Base-by-base conservation (phyloP, 768 basidiomycete genomes). In the Pholiota conissans region DNA sequence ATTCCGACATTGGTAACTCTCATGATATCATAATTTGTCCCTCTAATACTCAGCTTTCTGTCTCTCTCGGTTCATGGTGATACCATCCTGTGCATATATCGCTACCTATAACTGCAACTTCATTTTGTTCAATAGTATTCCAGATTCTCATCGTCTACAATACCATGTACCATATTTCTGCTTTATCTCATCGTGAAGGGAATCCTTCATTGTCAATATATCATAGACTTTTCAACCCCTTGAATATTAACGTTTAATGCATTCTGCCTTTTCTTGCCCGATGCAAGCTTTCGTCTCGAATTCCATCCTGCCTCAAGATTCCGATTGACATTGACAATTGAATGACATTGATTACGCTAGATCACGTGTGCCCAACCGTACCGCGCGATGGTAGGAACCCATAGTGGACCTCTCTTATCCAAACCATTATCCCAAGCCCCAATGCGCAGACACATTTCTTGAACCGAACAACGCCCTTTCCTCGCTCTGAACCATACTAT, bases 1-100 rank as follows among this genome's bases (percentile, higher is more conserved):
- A 90, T 91, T 57, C 85, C 88, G 29, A 80, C 63, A 49, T 61
- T 79, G 56, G 71, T 79, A 22, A 56, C 65, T 47, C 64, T 72
- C 45, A 76, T 79, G 66, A 73, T 76, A 52, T 67, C 58, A 22
- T 61, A 35, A 58, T 59, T 55, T 3, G 18, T 42, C n/a, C 32
- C 51, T 27, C 16, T 57, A 55, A 51, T 61, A 50, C 34, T 34
- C 34, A 42, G 11, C 27, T n/a, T n/a, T n/a, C n/a, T n/a, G n/a
- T n/a, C n/a, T 39, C 20, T 39, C 16, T 50, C 46, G 32, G 13
- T 24, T 22, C 29, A 51, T 28, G 22, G 22, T 49, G 51, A 11
- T 52, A 29, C 40, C n/a, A 51, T 50, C 42, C 48, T 42, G 46
- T 46, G 30, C 29, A 20, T 24, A 11, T 45, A 11, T 45, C 10